These are phyloP conservation scores for Solanum tarapatanum DNA, from an alignment of 257 asterid species.

Conservation along the genomic window DNA sequence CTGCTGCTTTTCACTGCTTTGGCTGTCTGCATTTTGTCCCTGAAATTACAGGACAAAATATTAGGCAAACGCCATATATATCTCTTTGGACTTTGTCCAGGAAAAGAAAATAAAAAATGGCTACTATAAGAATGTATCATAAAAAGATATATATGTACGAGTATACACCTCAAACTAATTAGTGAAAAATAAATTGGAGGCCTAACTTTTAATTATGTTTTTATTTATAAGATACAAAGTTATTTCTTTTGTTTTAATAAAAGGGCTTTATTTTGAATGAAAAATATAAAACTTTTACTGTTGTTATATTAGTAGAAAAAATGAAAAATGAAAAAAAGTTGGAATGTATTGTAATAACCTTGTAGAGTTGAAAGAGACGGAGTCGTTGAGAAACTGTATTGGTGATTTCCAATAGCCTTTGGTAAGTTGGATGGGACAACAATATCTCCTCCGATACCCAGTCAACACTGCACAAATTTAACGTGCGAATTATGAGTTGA, in stretches of 20 bases:
- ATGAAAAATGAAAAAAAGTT: not conserved
- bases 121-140: too few species aligned
- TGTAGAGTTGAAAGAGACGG: slow-evolving; percentile 18
- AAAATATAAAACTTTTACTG: too few species aligned
- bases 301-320: too few species aligned
- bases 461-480: slow-evolving; percentile 13
- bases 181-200: too few species aligned
- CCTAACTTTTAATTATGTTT: too few species aligned
- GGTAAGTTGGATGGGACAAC: slow-evolving; percentile 32
- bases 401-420: slow-evolving; percentile 28
- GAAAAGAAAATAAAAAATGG: not conserved
- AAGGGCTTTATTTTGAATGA: not conserved
- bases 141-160: too few species aligned
- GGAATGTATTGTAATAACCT: slow-evolving; percentile 15
- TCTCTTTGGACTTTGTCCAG: not conserved
- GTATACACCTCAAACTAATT: too few species aligned
- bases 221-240: too few species aligned
- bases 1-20: not conserved
- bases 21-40: slow-evolving; percentile 14
- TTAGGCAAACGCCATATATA: not conserved
- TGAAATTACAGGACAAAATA: not conserved
- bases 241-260: too few species aligned
- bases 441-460: slow-evolving; percentile 12
- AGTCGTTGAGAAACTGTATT: slow-evolving; percentile 28
- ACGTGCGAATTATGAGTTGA: slow-evolving; percentile 38